Evolutionary conservation across 2,329 filamentous ascomycete genomes (phyloP), one percentile per base, ranked within the genome.

Genomic region (Fonsecaea pugnacius): DNA sequence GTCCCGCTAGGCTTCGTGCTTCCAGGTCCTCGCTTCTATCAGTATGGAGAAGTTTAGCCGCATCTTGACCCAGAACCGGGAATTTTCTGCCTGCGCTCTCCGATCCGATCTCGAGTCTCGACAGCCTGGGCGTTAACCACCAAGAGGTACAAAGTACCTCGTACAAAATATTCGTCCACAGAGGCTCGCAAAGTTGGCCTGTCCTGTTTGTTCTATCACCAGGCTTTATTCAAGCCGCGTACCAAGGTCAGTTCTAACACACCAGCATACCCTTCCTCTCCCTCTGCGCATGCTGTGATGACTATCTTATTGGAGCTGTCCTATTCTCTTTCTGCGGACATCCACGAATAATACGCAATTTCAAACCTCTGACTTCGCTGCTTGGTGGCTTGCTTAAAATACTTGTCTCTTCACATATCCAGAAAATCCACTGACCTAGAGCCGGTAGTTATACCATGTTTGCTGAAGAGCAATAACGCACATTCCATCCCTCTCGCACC

Each of bases 301-400:
- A 74, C 67, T 67, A 63, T 36, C 57, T 69, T 74, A 74, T 74
- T 74, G 72, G 72, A 74, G 72, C 72, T 74, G 72, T 73, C 72
- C 71, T 71, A 74, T 64, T 66, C 61, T 58, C 46, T 16, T 54
- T 43, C 60, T 74, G 72, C 69, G 72, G 72, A 74, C 55, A 68
- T 27, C 58, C 59, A 60, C 46, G 65, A 64, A 68, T 48, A 24
- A 48, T 70, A 70, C 70, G 66, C 66, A 72, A 63, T 56, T 68
- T 70, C 61, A 65, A 67, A 54, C 50, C 40, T 66, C 69, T 72
- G 68, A 71, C 52, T 43, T 18, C 40, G 32, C 51, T 40, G 43
- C 21, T 12, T 46, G 9, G 40, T 5, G 8, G 7, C 30, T 38
- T 16, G 16, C 32, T 59, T 36, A 14, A 53, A 52, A 6, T 38